These are phyloP conservation scores for Trichophyton benhamiae DNA, from an alignment of 2,329 filamentous ascomycete species.

Conservation along the genomic window DNA sequence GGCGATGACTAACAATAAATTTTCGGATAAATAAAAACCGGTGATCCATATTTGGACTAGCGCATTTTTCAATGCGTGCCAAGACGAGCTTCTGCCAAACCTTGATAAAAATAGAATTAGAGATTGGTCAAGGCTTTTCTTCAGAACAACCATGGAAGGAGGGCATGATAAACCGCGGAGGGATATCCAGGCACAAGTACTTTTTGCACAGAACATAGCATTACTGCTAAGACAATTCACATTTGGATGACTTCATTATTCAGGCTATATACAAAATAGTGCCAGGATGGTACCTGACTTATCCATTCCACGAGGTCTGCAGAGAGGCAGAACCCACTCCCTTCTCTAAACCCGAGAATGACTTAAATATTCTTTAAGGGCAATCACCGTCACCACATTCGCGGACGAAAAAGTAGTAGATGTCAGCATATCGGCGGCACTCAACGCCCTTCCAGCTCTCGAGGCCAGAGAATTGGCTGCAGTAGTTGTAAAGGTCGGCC, in stretches of 20 bases:
- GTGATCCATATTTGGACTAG: neutral
- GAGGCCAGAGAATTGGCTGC: conserved; percentile 5
- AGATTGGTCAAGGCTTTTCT: neutral
- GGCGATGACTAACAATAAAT: neutral
- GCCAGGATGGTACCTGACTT: neutral
- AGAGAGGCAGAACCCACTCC: neutral
- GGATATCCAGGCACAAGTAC: too few relatives aligned
- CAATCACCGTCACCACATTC: conserved; percentile 9
- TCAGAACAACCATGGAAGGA: neutral
- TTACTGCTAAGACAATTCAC: neutral
- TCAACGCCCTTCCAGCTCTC: conserved; percentile 1
- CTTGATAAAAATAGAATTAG: neutral
- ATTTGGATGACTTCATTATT: neutral
- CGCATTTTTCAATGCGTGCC: neutral
- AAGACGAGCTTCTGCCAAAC: neutral
- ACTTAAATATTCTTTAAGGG: neutral
- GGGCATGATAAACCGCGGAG: too few relatives aligned
- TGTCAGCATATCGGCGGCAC: conserved; percentile 8
- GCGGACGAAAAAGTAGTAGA: conserved; percentile 10
- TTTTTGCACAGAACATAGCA: neutral
- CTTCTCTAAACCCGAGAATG: too few relatives aligned
- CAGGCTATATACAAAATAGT: neutral
- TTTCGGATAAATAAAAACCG: neutral
- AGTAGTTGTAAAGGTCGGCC: conserved; percentile 19
- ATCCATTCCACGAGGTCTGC: neutral